phyloP scores from a whole-genome alignment of 1,284 basidiomycete genomes.

The Anthracocystis setariae region DNA sequence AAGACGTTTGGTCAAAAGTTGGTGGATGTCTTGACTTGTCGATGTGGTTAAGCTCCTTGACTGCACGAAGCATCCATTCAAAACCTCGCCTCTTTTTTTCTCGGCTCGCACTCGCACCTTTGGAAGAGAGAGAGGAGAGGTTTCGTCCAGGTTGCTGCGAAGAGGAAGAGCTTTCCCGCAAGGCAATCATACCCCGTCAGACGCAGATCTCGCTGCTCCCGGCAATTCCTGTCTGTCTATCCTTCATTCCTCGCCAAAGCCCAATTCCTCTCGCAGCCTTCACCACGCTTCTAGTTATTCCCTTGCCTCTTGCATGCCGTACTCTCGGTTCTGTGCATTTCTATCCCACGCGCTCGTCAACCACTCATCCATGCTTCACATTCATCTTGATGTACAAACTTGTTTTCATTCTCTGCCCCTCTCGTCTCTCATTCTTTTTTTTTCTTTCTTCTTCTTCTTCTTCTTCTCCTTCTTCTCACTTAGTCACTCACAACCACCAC shows the following conservation, averaged over 20 bases:
- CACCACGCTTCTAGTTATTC: no score
- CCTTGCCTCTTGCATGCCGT: no score
- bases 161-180: neutral
- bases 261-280: neutral
- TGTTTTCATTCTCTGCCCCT: no score
- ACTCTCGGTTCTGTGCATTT: no score
- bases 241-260: neutral
- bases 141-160: neutral
- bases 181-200: slow-evolving; percentile 23
- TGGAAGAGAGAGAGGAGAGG: no score
- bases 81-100: neutral
- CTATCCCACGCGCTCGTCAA: no score
- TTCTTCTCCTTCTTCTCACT: no score
- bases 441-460: no score
- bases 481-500: neutral
- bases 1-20: slow-evolving; percentile 66
- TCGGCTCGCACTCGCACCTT: neutral
- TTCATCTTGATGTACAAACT: no score
- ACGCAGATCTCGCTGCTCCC: neutral
- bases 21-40: slow-evolving; percentile 66
- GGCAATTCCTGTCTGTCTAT: neutral
- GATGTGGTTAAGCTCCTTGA: slow-evolving; percentile 56
- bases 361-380: no score
- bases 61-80: no score
- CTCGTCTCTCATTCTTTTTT: no score